Evolutionary conservation across 768 basidiomycete species (phyloP), one percentile per base, ranked within the genome.

Genomic region (Mycena alexandri): DNA sequence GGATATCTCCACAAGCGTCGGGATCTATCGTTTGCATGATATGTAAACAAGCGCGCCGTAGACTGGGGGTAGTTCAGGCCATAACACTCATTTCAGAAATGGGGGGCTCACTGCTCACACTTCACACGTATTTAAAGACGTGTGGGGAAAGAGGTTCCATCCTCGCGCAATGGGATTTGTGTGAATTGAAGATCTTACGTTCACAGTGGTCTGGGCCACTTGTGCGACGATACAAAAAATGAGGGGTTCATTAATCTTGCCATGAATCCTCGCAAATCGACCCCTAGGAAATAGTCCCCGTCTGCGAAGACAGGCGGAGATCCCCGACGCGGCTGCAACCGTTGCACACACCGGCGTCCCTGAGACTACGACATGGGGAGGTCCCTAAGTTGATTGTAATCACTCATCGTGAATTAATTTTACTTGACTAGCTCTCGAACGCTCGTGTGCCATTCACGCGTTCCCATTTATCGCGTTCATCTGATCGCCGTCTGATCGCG

Each of bases 61-160:
- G 5, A 21, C n/a, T 54, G 61, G 21, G 29, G 47, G 41, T 22
- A 21, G 22, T 48, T 29, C 21, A 9, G 50, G 9, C 11, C 34
- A n/a, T 36, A 10, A 17, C 34, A 33, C 51, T n/a, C 51, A 50
- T n/a, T 52, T 25, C 10, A 53, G 34, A 36, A 16, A 22, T 11
- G 14, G 21, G 50, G 34, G 36, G 60, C 43, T 53, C 21, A 42
- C 19, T 43, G 33, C 21, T 61, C 61, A 29, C 42, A 42, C 54
- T 41, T 29, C 52, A 42, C 53, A 55, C 53, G 53, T 55, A 55
- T 55, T 55, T 41, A 55, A 34, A 55, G 53, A 16, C 53, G 53
- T 55, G 53, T 24, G 6, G 38, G 14, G 34, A 36, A n/a, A 53
- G 19, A 53, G 53, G 12, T 55, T 41, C 41, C 38, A 55, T n/a